Percentiles rank a stretch among this genome's conserved stretches.
Evolutionary conservation across 23 red algal species (phyloP).

Genomic region (Agarophyton chilense): DNA sequence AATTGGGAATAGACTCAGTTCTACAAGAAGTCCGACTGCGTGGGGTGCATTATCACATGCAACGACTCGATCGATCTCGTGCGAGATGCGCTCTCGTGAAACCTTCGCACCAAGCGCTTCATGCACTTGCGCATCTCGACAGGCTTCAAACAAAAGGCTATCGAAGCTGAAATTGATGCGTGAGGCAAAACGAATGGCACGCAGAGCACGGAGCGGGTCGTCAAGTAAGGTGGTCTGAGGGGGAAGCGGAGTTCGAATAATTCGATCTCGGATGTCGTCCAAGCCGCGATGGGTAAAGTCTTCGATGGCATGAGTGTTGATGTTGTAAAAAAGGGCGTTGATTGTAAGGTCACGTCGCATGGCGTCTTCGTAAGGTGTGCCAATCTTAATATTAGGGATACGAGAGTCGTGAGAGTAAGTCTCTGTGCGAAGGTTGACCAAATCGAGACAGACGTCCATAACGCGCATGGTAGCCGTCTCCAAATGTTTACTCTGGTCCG

Average conservation of each 20-base stretch:
- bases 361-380: slow-evolving; percentile 90
- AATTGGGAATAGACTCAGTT: slow-evolving; percentile 52
- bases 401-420: slow-evolving; percentile 86
- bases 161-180: slow-evolving; percentile 85
- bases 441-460: slow-evolving; percentile 77
- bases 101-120: slow-evolving; percentile 82
- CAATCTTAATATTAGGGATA: slow-evolving; percentile 77
- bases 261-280: slow-evolving; percentile 64
- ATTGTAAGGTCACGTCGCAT: slow-evolving; percentile 95
- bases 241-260: slow-evolving; percentile 90
- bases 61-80: slow-evolving; percentile 80
- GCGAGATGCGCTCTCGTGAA: slow-evolving; percentile 81
- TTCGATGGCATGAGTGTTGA: slow-evolving; percentile 78
- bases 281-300: slow-evolving; percentile 87
- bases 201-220: slow-evolving; percentile 92
- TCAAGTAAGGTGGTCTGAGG: slow-evolving; percentile 88
- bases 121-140: slow-evolving; percentile 59
- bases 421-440: slow-evolving; percentile 96
- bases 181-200: slow-evolving; percentile 90
- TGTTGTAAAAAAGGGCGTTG: slow-evolving; percentile 99
- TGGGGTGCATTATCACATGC: slow-evolving; percentile 35
- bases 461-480: slow-evolving; percentile 94
- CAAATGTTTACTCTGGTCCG: slow-evolving; percentile 91
- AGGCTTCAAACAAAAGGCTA: slow-evolving; percentile 53
- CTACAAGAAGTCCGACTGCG: slow-evolving; percentile 53